Evolutionary conservation across 306 rosid genomes (phyloP), one percentile per base, ranked within the genome.

Genomic region (Vachellia pachyceras): DNA sequence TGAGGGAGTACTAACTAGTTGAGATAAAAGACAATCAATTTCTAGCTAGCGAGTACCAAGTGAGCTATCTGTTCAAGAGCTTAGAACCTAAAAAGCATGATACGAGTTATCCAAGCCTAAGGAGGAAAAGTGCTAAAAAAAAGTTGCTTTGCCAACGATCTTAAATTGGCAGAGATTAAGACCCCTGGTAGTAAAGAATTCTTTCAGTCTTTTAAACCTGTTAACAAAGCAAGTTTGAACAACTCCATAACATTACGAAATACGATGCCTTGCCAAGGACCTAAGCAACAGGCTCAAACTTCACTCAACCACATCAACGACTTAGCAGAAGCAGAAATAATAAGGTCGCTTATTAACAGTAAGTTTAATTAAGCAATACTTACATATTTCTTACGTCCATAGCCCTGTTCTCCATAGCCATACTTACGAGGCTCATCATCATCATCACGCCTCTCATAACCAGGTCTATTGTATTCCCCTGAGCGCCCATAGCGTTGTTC

Each of bases 361-460:
- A 58, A 58, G 13, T 23, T 70, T 4, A 58, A 84, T 50, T 45
- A 75, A n/a, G 12, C 65, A 58, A 23, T 69, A 72, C 97, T 95
- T 83, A 92, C 97, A 75, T 89, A 78, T 91, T 95, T 90, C 90
- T 93, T 91, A 50, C 94, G 97, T 20, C 89, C 90, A 80, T 89
- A 83, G 75, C 90, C 80, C 72, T 89, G 92, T 68, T 86, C 91
- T 17, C 89, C 86, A 67, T 85, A 66, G 8, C 90, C 90, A 68
- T 81, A 77, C 66, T 81, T 75, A 22, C 83, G 84, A 42, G 75
- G 82, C 17, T 79, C 87, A 7, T 80, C 87, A 20, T 85, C 87
- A 18, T 86, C 95, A 55, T 77, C 83, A 49, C 82, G 81, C 89
- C 73, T 84, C 78, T 39, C 91, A 69, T 69, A 55, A 13, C 86